Evolutionary conservation across 1,284 basidiomycete species (phyloP).

Genomic region (Rhodotorula mucilaginosa): DNA sequence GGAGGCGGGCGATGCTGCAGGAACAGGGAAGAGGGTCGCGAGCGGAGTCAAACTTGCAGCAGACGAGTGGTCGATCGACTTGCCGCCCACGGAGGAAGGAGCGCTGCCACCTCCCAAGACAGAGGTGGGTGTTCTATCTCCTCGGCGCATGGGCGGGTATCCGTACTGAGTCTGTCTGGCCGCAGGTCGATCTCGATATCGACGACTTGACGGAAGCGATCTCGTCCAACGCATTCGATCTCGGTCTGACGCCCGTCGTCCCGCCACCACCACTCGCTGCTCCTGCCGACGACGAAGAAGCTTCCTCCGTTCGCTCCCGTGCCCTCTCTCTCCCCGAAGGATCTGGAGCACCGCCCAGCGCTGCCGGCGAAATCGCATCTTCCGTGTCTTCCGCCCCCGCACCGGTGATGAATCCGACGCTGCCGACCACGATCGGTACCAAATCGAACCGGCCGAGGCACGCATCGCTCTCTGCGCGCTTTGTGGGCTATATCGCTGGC

Average conservation of each 20-base stretch:
- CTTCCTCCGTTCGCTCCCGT: background rate
- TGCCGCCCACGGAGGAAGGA: background rate
- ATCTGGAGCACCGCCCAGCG: background rate
- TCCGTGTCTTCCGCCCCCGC: background rate
- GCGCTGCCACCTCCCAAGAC: background rate
- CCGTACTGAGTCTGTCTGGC: fast-evolving
- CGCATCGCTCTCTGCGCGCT: conserved; percentile 36
- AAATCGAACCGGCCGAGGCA: conserved; percentile 19
- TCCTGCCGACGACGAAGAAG: background rate
- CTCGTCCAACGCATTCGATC: conserved; percentile 36
- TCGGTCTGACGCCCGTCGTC: background rate
- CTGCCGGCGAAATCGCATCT: background rate
- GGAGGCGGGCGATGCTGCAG: background rate
- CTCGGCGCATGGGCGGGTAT: no score
- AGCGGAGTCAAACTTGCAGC: background rate
- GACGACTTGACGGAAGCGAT: conserved; percentile 39
- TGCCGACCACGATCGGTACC: background rate
- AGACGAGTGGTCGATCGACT: conserved; percentile 29
- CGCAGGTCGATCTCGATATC: conserved; percentile 35
- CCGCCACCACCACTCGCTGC: background rate
- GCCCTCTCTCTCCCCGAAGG: background rate
- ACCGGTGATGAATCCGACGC: background rate
- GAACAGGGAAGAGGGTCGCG: background rate
- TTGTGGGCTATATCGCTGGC: conserved; percentile 28
- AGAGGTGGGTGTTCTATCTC: background rate